Base-by-base conservation (phyloP, 768 basidiomycete species). In the Pholiota conissans region DNA sequence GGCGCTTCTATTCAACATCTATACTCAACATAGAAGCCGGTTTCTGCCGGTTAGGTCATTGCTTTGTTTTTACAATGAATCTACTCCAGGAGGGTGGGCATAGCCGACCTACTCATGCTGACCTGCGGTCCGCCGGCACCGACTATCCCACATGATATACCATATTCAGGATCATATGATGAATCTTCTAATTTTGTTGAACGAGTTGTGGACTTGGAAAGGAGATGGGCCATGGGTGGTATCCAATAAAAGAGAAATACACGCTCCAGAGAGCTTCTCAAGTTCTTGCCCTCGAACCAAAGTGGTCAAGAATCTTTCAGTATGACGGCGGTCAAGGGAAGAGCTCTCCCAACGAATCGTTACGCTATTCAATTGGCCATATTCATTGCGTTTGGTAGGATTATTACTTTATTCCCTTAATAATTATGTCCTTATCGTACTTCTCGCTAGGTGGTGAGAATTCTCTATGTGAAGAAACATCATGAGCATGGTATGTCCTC, bases 321-420 rank as follows among this genome's bases (percentile, higher is more conserved):
- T 42, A 55, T 32, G 52, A 63, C 62, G 59, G 75, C 71, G 69
- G n/a, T n/a, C n/a, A n/a, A n/a, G n/a, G 67, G 69, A 49, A 68
- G 69, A 63, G 83, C 81, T 50, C 74, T 84, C 56, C 83, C 84
- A 39, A 85, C 80, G n/a, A 89, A 84, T 68, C 77, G 72, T 54
- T 82, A 79, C 69, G 86, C 86, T 9, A 81, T 89, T 40, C 73
- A 83, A 32, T 76, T 90, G 49, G 86, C 86, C 37, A 74, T 84
- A 32, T 90, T 90, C 72, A 83, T 89, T 63, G 88, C 87, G 20
- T 90, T 90, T 62, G 88, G 87, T 85, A 68, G 63, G 80, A 74
- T 27, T 6, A n/a, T 58, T 34, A 32, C 24, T 16, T 13, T 5
- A 14, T 57, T 56, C 55, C 47, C 32, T 26, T n/a, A 18, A 46